Base-by-base conservation (phyloP, 164 flowering plant genomes). In the Umbilicus rupestris region DNA sequence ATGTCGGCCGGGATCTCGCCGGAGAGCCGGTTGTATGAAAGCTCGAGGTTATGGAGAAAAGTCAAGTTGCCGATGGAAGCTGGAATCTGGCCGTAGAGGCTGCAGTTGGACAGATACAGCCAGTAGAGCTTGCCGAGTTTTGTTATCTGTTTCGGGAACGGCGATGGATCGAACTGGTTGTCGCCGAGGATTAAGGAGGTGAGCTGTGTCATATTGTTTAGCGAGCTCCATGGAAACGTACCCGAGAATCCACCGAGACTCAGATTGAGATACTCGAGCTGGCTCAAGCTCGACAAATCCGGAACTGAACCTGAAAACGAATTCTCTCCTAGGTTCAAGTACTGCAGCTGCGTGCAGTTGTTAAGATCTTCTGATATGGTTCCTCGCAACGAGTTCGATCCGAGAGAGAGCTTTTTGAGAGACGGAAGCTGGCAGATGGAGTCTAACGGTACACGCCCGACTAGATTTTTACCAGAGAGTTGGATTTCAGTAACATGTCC, bases 1-100 rank as follows among this genome's bases (percentile, higher is more conserved):
- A 91, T 84, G 62, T 74, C 84, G 0, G 62, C 41, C 0, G 97
- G 98, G 63, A 94, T 85, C 19, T 66, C 71, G 0, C 98, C 98
- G 24, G 75, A 22, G 8, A 94, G 37, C 10, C 60, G 0, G 70
- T 90, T 94, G 19, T 19, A 30, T 0, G 95, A 59, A 20, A 89
- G 64, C 72, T 91, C 95, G 14, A 94, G 70, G 14, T 85, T 71
- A 0, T n/a, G 42, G 16, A 94, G 85, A 70, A 77, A 78, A 4
- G 74, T 69, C n/a, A 90, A 68, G 33, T 79, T 71, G 29, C 95
- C 97, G 15, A 94, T 85, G 7, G 30, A 81, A 2, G 62, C 31
- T 0, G 98, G 96, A 63, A 94, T 82, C 9, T 10, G 7, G 4
- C 98, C 98, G 37, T 73, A 66, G 17, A 93, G 65, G 62, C 82